These are phyloP conservation scores for Rhipidocladum racemiflorum DNA, from an alignment of 176 grass and related monocot genomes.

Conservation along the genomic window DNA sequence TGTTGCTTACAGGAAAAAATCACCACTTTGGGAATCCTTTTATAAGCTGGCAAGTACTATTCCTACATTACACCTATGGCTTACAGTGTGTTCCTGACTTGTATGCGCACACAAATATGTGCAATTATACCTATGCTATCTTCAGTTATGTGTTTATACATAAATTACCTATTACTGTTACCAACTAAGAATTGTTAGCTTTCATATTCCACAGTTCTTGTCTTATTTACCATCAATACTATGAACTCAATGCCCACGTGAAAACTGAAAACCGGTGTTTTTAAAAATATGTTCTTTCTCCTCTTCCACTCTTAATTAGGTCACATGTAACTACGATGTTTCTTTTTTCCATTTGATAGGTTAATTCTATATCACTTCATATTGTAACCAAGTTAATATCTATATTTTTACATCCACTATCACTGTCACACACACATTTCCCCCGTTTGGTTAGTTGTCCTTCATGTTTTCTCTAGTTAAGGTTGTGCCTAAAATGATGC, in stretches of 20 bases:
- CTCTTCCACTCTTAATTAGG: not conserved
- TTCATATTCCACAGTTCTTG: not conserved
- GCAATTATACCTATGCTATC: not conserved
- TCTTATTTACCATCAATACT: not conserved
- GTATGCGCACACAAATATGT: not conserved
- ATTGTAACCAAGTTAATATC: not conserved
- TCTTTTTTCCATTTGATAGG: not conserved
- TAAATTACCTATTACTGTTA: not conserved
- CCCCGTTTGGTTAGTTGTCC: not conserved
- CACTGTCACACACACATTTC: not conserved
- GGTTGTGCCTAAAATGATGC: not conserved
- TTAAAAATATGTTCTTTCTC: not conserved
- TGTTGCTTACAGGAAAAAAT: constrained; percentile 48
- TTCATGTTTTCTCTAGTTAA: not conserved
- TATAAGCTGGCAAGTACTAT: constrained; percentile 54
- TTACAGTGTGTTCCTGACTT: not conserved
- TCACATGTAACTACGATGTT: not conserved
- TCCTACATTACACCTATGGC: not conserved
- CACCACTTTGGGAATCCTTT: constrained; percentile 52
- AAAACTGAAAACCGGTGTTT: not conserved
- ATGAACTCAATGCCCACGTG: not conserved
- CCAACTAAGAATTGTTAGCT: not conserved
- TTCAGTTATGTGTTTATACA: not conserved
- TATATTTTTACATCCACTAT: not conserved
- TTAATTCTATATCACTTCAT: not conserved